Evolutionary conservation across 169 alveolate genomes (phyloP), one percentile per base, ranked within the genome.

Genomic region (Cytauxzoon felis): DNA sequence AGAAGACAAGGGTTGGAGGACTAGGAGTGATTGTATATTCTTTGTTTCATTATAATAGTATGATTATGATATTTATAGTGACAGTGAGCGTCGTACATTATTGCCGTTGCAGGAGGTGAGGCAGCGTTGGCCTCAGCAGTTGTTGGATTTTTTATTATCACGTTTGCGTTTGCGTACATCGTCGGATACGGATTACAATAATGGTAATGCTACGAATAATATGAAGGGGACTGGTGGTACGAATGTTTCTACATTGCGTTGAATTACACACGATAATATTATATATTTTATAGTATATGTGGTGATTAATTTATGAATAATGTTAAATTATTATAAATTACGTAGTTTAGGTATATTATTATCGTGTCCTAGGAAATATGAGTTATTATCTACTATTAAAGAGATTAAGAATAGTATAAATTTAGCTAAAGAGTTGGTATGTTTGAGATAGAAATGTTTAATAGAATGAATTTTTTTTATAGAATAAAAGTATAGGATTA

Each of bases 61-160:
- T 49, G 2, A 41, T 1, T 41, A 41, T 41, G 21, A 19, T 3
- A 41, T 41, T 3, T 23, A n/a, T 38, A 52, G 85, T 65, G 85
- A 75, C 34, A 65, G 62, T 36, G 85, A 75, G 32, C 63, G 58
- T 29, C 63, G 79, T 27, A 75, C 85, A 2, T 33, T 75, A 3
- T 34, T 75, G 1, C 85, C 85, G 8, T 53, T 75, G 5, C 85
- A 75, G 38, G 85, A 75, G 49, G 85, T 75, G 2, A 21, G 85
- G 21, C 69, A 64, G 34, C 33, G 85, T 23, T 75, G 85, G 85
- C 85, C 85, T 11, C 85, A 75, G 56, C 85, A 75, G 43, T 40
- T 75, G 38, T 54, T 75, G 19, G 85, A 75, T 38, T 75, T 75
- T 56, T 56, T 75, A 45, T 73, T 75, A 1, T 62, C 85, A 19